Evolutionary conservation across 176 grass and related monocot genomes (phyloP).

Genomic region (Juncus effusus): DNA sequence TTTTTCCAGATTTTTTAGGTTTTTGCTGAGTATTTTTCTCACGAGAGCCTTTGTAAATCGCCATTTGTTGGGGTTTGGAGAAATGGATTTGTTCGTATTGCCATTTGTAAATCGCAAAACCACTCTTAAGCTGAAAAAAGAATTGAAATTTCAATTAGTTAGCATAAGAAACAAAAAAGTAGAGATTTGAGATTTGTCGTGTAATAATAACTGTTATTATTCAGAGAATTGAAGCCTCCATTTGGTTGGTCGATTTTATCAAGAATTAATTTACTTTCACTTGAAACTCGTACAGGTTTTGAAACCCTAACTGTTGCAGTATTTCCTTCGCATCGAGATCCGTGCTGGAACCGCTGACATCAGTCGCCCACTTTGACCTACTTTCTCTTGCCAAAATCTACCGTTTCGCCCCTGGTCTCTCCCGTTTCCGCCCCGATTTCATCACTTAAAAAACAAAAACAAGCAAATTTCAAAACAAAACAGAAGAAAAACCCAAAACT

Average conservation of each 20-base stretch:
- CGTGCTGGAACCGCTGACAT: too few relatives aligned
- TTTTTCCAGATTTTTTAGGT: constrained; percentile 58
- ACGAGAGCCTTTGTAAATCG: constrained; percentile 44
- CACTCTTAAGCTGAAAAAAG: constrained; percentile 71
- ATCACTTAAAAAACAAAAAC: too few relatives aligned
- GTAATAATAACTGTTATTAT: constrained; percentile 56
- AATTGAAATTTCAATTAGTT: constrained; percentile 19
- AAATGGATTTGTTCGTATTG: constrained; percentile 20
- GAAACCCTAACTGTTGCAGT: constrained; percentile 72
- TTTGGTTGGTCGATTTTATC: constrained; percentile 61
- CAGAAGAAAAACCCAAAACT: too few relatives aligned
- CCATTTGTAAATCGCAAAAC: constrained; percentile 39
- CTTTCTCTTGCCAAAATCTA: too few relatives aligned
- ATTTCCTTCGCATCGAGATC: too few relatives aligned
- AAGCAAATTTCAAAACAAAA: too few relatives aligned
- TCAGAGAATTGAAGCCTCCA: constrained; percentile 91
- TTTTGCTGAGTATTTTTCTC: constrained; percentile 51
- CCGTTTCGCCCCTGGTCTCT: too few relatives aligned
- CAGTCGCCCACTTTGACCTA: too few relatives aligned
- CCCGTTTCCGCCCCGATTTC: too few relatives aligned
- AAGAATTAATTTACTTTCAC: constrained; percentile 53
- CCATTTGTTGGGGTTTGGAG: constrained; percentile 17
- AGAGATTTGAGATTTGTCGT: too few relatives aligned
- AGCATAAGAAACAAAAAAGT: constrained; percentile 2
- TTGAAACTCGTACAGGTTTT: constrained; percentile 31